phyloP scores from a whole-genome alignment of 306 rosid species.

The Begonia loranthoides region DNA sequence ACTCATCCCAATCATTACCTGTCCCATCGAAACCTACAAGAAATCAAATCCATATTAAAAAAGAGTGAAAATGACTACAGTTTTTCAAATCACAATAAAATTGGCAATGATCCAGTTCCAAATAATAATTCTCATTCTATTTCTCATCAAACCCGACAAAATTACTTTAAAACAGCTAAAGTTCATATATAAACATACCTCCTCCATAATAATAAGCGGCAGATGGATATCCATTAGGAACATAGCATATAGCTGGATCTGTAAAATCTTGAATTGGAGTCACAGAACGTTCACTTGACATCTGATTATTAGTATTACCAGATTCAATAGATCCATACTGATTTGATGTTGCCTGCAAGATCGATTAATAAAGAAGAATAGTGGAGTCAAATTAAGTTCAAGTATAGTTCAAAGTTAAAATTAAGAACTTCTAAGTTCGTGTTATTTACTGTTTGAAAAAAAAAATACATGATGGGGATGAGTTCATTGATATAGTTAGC shows the following conservation, averaged over 20 bases:
- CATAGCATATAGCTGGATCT: constrained; percentile 66
- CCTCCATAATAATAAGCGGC: constrained; percentile 75
- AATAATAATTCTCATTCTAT: too few species aligned
- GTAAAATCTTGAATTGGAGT: constrained; percentile 62
- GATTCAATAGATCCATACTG: constrained; percentile 72
- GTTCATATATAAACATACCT: constrained; percentile 24
- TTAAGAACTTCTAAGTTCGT: too few species aligned
- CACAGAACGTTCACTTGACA: constrained; percentile 64
- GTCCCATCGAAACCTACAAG: constrained; percentile 55
- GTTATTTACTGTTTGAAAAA: too few species aligned
- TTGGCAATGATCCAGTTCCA: too few species aligned
- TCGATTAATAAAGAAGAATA: too few species aligned
- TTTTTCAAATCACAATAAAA: too few species aligned
- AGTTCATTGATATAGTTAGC: too few species aligned
- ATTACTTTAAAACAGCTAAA: background rate
- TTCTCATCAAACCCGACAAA: too few species aligned
- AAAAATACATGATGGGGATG: too few species aligned
- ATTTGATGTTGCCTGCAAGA: constrained; percentile 37
- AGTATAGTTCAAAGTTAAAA: too few species aligned
- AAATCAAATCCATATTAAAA: background rate
- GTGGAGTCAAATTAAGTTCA: too few species aligned
- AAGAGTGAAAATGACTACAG: background rate
- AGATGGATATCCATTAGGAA: constrained; percentile 61
- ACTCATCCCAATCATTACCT: constrained; percentile 72
- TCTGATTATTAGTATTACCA: constrained; percentile 59